Evolutionary conservation across 176 grass and related monocot genomes (phyloP).

Genomic region (Eragrostis curvula): DNA sequence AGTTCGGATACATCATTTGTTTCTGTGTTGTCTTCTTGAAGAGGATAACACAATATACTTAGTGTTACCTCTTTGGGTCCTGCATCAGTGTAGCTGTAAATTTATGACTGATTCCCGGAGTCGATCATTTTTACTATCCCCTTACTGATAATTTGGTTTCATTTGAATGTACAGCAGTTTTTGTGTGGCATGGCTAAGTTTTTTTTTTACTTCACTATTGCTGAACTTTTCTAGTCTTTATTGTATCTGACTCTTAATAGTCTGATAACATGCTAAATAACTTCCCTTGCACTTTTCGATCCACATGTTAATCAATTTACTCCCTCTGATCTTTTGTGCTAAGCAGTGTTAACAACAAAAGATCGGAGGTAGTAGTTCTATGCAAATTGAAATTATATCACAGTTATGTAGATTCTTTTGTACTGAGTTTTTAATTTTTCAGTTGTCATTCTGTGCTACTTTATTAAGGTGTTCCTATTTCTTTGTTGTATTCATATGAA

Average conservation of each 20-base stretch:
- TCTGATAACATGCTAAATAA: not conserved
- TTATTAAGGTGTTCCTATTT: slow-evolving; percentile 14
- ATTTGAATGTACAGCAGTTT: slow-evolving; percentile 3
- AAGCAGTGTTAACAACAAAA: too few relatives aligned
- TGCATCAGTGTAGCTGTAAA: slow-evolving; percentile 32
- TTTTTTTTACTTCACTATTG: not conserved
- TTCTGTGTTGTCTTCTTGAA: slow-evolving; percentile 29
- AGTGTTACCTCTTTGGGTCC: not conserved
- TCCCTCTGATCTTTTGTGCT: too few relatives aligned
- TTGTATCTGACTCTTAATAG: not conserved
- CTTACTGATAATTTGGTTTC: slow-evolving; percentile 26
- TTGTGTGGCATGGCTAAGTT: not conserved
- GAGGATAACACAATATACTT: slow-evolving; percentile 9
- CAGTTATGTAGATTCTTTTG: slow-evolving; percentile 1
- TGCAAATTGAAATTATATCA: not conserved
- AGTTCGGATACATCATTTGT: not conserved
- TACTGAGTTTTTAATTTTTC: slow-evolving; percentile 18
- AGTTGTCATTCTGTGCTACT: not conserved
- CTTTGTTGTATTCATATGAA: not conserved
- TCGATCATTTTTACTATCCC: slow-evolving; percentile 22
- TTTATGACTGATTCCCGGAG: slow-evolving; percentile 10
- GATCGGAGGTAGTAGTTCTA: too few relatives aligned
- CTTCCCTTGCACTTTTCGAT: not conserved
- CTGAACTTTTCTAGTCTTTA: slow-evolving; percentile 13
- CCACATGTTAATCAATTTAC: not conserved